Conservation (phyloP, 495 filamentous ascomycete genomes). For the Aspergillus ellipticus region DNA sequence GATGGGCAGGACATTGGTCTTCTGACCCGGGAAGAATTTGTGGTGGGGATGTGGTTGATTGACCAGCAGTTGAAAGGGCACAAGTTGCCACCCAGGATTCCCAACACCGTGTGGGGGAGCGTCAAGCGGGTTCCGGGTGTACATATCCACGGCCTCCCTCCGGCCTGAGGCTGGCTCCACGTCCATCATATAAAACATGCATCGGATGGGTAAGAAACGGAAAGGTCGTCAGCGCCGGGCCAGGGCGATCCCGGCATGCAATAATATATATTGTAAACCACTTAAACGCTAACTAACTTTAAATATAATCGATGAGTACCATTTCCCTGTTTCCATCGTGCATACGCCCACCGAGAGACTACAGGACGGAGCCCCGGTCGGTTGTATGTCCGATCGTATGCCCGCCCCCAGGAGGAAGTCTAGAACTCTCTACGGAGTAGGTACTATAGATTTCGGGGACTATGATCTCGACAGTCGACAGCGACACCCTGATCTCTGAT, state of each 20-base stretch:
- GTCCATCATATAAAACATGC: background rate
- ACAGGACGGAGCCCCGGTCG: too few species aligned
- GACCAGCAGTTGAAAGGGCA: slow-evolving; percentile 85
- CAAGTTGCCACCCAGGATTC: slow-evolving; percentile 76
- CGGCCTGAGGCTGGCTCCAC: background rate
- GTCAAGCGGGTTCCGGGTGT: slow-evolving; percentile 57
- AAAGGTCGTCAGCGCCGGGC: background rate
- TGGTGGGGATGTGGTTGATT: slow-evolving; percentile 93
- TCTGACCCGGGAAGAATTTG: slow-evolving; percentile 77
- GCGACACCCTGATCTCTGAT: too few species aligned
- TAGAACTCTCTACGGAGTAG: too few species aligned
- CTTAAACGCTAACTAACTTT: background rate
- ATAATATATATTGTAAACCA: background rate
- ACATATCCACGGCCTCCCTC: slow-evolving; percentile 20
- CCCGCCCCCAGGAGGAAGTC: too few species aligned
- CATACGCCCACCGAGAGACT: too few species aligned
- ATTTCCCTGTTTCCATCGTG: too few species aligned
- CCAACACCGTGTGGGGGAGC: slow-evolving; percentile 83
- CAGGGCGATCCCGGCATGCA: background rate
- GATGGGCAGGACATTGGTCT: slow-evolving; percentile 57
- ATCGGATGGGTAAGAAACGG: background rate
- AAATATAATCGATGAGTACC: background rate
- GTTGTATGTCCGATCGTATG: too few species aligned
- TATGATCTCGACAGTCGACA: too few species aligned
- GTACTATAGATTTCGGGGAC: background rate